phyloP scores from a whole-genome alignment of 371 early-diverging fungal species.

The Apophysomyces sp. region DNA sequence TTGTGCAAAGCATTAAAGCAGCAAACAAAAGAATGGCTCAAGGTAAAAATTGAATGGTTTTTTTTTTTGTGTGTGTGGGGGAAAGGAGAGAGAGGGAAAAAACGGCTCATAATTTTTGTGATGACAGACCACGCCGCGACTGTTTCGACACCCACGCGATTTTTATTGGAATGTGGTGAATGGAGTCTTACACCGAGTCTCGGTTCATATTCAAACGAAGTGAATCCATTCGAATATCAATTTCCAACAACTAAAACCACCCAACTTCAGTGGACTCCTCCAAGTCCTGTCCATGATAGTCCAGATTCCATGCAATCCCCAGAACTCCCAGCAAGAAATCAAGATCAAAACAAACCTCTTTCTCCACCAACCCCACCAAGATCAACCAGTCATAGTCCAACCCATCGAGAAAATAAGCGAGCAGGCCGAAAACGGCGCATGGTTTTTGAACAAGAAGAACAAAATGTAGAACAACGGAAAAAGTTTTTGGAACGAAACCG shows the following conservation, averaged over 20 bases:
- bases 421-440: conserved; percentile 29
- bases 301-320: neutral
- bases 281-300: neutral
- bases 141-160: neutral
- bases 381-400: neutral
- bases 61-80: neutral
- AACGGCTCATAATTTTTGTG: neutral
- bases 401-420: neutral
- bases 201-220: neutral
- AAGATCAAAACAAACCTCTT: neutral
- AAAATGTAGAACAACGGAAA: conserved; percentile 23
- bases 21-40: neutral
- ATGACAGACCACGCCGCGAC: neutral
- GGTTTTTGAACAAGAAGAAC: conserved; percentile 36
- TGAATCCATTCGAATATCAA: neutral
- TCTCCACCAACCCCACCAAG: neutral
- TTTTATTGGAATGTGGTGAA: conserved; percentile 1
- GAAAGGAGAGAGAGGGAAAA: too few relatives aligned
- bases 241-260: neutral
- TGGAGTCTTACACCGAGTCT: neutral
- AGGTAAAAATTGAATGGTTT: neutral
- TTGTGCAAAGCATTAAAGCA: neutral
- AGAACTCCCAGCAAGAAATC: neutral
- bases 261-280: neutral
- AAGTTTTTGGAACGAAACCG: conserved; percentile 68